Conservation (phyloP, 2,329 filamentous ascomycete species). For the Ceratocystis smalleyi region DNA sequence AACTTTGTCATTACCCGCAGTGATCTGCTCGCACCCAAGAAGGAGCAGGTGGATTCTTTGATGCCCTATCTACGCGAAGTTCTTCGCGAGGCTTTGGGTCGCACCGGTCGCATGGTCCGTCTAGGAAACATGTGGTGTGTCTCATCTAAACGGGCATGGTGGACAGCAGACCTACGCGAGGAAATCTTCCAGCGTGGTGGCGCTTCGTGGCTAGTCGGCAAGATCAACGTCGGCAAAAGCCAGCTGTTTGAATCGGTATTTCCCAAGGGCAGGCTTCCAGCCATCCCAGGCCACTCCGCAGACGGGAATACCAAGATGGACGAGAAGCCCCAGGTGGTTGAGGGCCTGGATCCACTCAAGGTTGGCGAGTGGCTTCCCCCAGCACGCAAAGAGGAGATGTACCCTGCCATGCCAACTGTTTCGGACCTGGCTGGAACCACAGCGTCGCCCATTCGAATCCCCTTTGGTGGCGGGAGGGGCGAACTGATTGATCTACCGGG, state of each 20-base stretch:
- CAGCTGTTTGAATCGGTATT: constrained; percentile 77
- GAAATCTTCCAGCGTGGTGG: constrained; percentile 73
- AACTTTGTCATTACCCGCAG: constrained; percentile 84
- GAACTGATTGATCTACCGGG: constrained; percentile 91
- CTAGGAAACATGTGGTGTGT: constrained; percentile 78
- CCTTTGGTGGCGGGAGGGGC: constrained; percentile 71
- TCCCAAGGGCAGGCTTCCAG: constrained; percentile 45
- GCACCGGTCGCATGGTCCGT: constrained; percentile 52
- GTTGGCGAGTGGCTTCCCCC: constrained; percentile 56
- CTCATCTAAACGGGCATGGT: constrained; percentile 76
- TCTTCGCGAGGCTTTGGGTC: constrained; percentile 59
- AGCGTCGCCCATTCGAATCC: constrained; percentile 82
- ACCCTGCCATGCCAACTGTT: constrained; percentile 71
- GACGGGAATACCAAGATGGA: neutral
- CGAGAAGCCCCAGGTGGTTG: constrained; percentile 15
- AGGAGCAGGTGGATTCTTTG: constrained; percentile 66
- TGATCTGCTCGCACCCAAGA: constrained; percentile 70
- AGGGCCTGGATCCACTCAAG: constrained; percentile 22
- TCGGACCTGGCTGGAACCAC: constrained; percentile 84
- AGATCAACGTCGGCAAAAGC: constrained; percentile 95
- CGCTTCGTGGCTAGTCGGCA: constrained; percentile 92
- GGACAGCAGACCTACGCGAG: constrained; percentile 74
- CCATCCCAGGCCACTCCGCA: neutral
- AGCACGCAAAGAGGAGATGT: constrained; percentile 53
- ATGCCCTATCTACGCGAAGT: constrained; percentile 74